phyloP scores from a whole-genome alignment of 2,329 filamentous ascomycete genomes.

The Septoria linicola region DNA sequence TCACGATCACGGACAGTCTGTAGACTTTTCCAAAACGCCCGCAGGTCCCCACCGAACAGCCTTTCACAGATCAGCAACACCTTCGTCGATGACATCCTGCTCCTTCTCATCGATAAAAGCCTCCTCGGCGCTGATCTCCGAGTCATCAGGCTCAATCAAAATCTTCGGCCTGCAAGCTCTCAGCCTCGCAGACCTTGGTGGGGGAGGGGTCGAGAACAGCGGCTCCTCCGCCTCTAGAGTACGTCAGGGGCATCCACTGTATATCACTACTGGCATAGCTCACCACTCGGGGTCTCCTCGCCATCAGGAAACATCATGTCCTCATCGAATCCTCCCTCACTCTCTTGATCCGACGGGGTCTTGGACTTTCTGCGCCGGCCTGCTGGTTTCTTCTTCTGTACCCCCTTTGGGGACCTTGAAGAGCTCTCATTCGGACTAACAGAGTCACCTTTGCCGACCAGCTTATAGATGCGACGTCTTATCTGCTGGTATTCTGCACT shows the following conservation, averaged over 20 bases:
- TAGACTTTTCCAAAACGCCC: neutral
- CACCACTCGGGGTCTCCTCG: neutral
- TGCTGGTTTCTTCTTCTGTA: neutral
- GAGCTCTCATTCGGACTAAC: neutral
- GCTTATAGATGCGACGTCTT: neutral
- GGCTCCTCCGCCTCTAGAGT: neutral
- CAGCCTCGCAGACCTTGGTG: neutral
- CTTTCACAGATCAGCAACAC: neutral
- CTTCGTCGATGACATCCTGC: too few relatives aligned
- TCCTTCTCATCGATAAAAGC: too few relatives aligned
- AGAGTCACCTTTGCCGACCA: neutral
- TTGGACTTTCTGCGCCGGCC: neutral
- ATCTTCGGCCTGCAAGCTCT: neutral
- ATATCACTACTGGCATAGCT: neutral
- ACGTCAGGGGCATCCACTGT: neutral
- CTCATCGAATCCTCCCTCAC: neutral
- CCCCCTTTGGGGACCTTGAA: neutral
- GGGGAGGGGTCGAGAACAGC: neutral
- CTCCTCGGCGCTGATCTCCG: neutral
- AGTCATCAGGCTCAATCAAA: neutral
- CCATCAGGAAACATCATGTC: neutral
- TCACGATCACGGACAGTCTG: neutral
- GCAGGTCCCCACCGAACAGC: neutral
- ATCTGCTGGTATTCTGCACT: neutral
- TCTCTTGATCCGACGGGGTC: neutral